A percentile compares a stretch with the other conserved stretches of the same genome.
These are phyloP conservation scores for Pseudogymnoascus sp. DNA, from an alignment of 2,329 filamentous ascomycete genomes.

Conservation along the genomic window DNA sequence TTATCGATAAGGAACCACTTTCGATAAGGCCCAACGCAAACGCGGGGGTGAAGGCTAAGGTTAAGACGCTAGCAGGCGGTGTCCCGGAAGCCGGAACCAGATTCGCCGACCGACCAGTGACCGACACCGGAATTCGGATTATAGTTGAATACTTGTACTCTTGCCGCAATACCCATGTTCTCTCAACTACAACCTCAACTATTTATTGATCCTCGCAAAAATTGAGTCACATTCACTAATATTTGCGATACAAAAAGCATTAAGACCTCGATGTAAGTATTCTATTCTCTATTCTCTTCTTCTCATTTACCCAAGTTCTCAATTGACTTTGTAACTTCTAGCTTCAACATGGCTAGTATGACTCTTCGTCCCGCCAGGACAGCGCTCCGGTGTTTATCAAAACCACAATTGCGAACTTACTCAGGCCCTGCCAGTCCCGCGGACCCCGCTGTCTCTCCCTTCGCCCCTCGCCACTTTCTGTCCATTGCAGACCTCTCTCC, in stretches of 20 bases:
- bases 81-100: not conserved
- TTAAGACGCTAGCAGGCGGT: not conserved
- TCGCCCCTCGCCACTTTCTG: slow-evolving; percentile 74
- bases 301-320: not conserved
- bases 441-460: slow-evolving; percentile 33
- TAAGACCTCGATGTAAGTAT: not conserved
- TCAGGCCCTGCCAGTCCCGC: slow-evolving; percentile 15
- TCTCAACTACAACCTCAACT: not conserved
- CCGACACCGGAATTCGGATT: slow-evolving; percentile 5
- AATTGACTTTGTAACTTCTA: slow-evolving; percentile 13
- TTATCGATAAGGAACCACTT: slow-evolving; percentile 3
- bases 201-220: not conserved
- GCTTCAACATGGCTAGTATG: slow-evolving; percentile 16
- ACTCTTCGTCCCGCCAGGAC: slow-evolving; percentile 20
- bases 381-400: slow-evolving; percentile 18
- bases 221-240: slow-evolving; percentile 2
- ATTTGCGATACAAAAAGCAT: not conserved
- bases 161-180: not conserved
- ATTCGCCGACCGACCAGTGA: not conserved
- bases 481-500: slow-evolving; percentile 81
- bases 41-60: not conserved
- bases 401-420: slow-evolving; percentile 18
- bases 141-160: not conserved
- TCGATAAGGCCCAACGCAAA: slow-evolving; percentile 2
- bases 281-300: not conserved